Evolutionary conservation across 2,329 filamentous ascomycete species (phyloP).

Genomic region (Raffaelea albimanens): DNA sequence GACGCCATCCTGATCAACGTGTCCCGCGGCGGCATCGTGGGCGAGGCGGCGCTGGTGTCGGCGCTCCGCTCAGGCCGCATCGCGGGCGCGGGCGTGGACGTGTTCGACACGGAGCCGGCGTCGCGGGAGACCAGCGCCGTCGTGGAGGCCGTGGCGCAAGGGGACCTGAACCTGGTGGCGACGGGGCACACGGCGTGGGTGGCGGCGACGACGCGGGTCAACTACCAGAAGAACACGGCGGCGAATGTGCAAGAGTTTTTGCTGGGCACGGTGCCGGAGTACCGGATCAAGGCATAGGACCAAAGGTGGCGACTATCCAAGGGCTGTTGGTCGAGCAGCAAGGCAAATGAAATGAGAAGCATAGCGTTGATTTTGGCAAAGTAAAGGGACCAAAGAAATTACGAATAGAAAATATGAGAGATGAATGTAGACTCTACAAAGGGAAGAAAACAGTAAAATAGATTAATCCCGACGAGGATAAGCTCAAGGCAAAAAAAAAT

Average conservation of each 20-base stretch:
- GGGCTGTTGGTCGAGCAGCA: too few relatives aligned
- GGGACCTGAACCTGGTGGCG: slow-evolving; percentile 11
- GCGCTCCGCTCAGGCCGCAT: slow-evolving; percentile 22
- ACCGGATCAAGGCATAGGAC: slow-evolving; percentile 6
- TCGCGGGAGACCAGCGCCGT: slow-evolving; percentile 10
- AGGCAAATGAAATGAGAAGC: too few relatives aligned
- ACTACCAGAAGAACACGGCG: slow-evolving; percentile 11
- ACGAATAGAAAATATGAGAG: too few relatives aligned
- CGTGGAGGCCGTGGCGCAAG: slow-evolving; percentile 7
- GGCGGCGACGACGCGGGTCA: slow-evolving; percentile 11
- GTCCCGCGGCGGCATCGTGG: slow-evolving; percentile 22
- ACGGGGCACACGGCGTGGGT: slow-evolving; percentile 15
- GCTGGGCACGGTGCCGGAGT: background rate
- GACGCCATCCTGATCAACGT: slow-evolving; percentile 24
- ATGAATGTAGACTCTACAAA: too few relatives aligned
- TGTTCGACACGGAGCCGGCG: slow-evolving; percentile 25
- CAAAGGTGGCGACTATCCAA: too few relatives aligned
- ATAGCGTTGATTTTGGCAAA: too few relatives aligned
- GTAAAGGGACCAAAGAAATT: too few relatives aligned
- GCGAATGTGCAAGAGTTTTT: slow-evolving; percentile 13
- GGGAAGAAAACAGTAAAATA: too few relatives aligned
- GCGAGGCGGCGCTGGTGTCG: slow-evolving; percentile 23
- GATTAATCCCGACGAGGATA: too few relatives aligned
- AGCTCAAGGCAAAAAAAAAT: too few relatives aligned
- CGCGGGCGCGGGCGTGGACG: slow-evolving; percentile 24